These are phyloP conservation scores for Cutaneotrichosporon spelunceum DNA, from an alignment of 1,284 basidiomycete genomes.

Conservation along the genomic window DNA sequence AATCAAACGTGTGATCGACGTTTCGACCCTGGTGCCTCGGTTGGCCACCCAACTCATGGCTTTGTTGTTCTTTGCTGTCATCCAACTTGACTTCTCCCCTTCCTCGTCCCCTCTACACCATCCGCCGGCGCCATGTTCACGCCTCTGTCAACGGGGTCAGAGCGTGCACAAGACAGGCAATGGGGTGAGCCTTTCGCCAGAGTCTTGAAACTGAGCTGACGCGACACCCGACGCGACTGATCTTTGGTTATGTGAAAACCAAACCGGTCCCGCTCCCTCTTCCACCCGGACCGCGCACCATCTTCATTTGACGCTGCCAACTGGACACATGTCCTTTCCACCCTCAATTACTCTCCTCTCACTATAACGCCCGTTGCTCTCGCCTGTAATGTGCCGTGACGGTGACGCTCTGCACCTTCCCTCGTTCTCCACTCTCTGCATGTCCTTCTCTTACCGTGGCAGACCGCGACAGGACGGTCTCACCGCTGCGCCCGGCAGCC, in stretches of 20 bases:
- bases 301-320: not conserved
- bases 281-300: not conserved
- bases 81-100: not conserved
- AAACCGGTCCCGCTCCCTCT: not conserved
- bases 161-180: constrained; percentile 47
- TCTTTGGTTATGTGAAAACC: not conserved
- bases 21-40: not conserved
- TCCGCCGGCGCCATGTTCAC: constrained; percentile 43
- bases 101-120: not conserved
- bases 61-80: not conserved
- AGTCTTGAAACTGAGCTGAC: not conserved
- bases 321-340: not conserved
- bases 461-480: constrained; percentile 26
- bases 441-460: not conserved
- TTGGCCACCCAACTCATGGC: not conserved
- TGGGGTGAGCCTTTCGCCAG: constrained; percentile 39
- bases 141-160: constrained; percentile 49
- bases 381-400: not conserved
- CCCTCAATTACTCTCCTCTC: not conserved
- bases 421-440: not conserved
- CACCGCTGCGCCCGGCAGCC: not conserved
- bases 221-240: not conserved
- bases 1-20: not conserved
- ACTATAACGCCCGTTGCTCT: not conserved
- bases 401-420: not conserved